A percentile compares a stretch with the other conserved stretches of the same genome.
phyloP scores from a whole-genome alignment of 2,329 filamentous ascomycete species.

The Cercospora zeina region DNA sequence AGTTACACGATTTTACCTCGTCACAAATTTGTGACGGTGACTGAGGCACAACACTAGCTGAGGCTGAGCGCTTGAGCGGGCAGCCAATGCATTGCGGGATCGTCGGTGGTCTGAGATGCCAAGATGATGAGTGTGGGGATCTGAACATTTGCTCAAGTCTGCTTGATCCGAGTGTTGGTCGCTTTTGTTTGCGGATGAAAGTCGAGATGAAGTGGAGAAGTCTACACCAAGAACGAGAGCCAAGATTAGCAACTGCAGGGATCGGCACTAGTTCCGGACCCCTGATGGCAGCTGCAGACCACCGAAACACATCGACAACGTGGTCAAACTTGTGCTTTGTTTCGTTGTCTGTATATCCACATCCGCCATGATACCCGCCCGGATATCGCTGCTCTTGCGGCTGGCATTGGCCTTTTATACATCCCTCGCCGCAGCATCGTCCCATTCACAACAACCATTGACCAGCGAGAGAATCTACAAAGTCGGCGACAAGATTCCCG shows the following conservation, averaged over 20 bases:
- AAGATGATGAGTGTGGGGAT: not conserved
- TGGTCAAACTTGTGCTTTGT: not conserved
- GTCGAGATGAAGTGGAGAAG: no score
- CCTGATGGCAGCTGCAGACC: conserved; percentile 4
- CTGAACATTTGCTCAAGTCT: no score
- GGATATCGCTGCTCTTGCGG: conserved; percentile 34
- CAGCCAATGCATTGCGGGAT: not conserved
- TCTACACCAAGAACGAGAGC: no score
- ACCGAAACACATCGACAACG: conserved; percentile 1
- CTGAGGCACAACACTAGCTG: no score
- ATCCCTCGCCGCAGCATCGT: conserved; percentile 44
- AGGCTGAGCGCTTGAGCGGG: not conserved
- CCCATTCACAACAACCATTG: conserved; percentile 46
- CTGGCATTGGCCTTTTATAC: conserved; percentile 39
- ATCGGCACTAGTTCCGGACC: not conserved
- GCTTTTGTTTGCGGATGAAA: no score
- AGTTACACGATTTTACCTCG: no score
- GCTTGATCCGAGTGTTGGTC: no score
- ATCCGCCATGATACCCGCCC: conserved; percentile 14
- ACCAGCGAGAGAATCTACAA: conserved; percentile 47
- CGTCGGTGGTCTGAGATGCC: not conserved
- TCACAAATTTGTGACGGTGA: no score
- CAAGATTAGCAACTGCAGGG: not conserved
- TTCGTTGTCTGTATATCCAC: not conserved
- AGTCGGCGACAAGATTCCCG: conserved; percentile 52